phyloP scores from a whole-genome alignment of 495 filamentous ascomycete genomes.

The Talaromyces proteolyticus region DNA sequence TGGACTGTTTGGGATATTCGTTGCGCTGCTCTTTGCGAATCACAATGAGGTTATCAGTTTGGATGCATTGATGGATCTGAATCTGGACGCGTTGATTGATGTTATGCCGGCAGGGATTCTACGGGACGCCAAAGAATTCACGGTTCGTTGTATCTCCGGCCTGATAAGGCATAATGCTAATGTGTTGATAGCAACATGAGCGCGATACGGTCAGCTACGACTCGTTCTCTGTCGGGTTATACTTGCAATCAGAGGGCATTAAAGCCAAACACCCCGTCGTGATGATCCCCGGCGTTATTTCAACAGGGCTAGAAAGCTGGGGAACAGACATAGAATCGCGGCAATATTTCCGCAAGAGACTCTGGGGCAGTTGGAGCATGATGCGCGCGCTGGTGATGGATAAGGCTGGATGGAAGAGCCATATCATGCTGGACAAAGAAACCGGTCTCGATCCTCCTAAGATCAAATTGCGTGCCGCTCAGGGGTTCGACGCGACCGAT shows the following conservation, averaged over 20 bases:
- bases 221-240: conserved; percentile 82
- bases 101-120: conserved; percentile 77
- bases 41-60: conserved; percentile 81
- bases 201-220: conserved; percentile 86
- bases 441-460: conserved; percentile 90
- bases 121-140: conserved; percentile 74
- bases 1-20: conserved; percentile 73
- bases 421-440: conserved; percentile 91
- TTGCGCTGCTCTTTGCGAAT: conserved; percentile 78
- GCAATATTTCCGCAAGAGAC: conserved; percentile 84
- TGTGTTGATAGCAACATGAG: conserved; percentile 62
- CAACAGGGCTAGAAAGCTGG: conserved; percentile 95
- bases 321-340: conserved; percentile 74
- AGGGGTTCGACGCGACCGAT: conserved; percentile 98
- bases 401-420: conserved; percentile 89
- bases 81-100: conserved; percentile 76
- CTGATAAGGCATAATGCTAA: background rate
- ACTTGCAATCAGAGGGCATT: conserved; percentile 76
- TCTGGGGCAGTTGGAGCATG: conserved; percentile 99
- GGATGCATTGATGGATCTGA: conserved; percentile 72
- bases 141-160: conserved; percentile 41
- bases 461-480: conserved; percentile 88
- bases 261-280: conserved; percentile 82
- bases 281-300: conserved; percentile 97
- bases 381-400: conserved; percentile 91